Evolutionary conservation across 2,329 filamentous ascomycete genomes (phyloP).

Genomic region (Rutstroemia sp.): DNA sequence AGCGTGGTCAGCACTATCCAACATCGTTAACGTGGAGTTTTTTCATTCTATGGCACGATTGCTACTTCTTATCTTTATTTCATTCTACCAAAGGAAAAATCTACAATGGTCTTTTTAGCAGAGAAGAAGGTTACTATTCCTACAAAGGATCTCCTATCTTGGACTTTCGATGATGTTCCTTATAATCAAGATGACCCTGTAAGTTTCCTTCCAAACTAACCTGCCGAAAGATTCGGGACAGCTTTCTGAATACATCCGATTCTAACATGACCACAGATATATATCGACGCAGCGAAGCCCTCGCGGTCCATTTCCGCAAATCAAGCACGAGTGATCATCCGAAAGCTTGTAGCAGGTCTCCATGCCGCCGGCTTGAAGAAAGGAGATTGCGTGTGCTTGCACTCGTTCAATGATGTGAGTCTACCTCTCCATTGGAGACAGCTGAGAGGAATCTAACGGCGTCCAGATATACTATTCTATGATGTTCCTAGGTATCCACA

Average conservation of each 20-base stretch:
- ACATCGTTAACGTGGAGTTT: too few species aligned
- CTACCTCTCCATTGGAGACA: background rate
- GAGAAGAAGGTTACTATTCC: conserved; percentile 8
- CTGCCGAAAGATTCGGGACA: background rate
- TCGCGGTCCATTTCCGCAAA: conserved; percentile 22
- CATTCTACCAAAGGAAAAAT: background rate
- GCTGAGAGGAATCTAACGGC: background rate
- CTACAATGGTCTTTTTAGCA: conserved; percentile 7
- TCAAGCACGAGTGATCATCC: conserved; percentile 19
- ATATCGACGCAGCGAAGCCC: conserved; percentile 21
- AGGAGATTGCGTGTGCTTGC: conserved; percentile 26
- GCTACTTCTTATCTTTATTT: background rate
- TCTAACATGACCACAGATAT: conserved; percentile 19
- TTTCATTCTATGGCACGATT: too few species aligned
- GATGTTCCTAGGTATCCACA: conserved; percentile 16
- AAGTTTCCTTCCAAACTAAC: background rate
- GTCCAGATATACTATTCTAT: conserved; percentile 22
- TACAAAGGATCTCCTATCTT: conserved; percentile 23
- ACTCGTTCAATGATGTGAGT: conserved; percentile 27
- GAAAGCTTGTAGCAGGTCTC: conserved; percentile 24
- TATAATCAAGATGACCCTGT: conserved; percentile 23
- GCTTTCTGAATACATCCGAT: background rate
- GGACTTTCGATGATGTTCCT: conserved; percentile 20
- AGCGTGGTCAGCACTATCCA: too few species aligned
- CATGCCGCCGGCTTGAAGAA: conserved; percentile 21